A percentile compares a stretch with the other conserved stretches of the same genome.
phyloP scores from a whole-genome alignment of 495 filamentous ascomycete genomes.

The Friedmanniomyces endolithicus region DNA sequence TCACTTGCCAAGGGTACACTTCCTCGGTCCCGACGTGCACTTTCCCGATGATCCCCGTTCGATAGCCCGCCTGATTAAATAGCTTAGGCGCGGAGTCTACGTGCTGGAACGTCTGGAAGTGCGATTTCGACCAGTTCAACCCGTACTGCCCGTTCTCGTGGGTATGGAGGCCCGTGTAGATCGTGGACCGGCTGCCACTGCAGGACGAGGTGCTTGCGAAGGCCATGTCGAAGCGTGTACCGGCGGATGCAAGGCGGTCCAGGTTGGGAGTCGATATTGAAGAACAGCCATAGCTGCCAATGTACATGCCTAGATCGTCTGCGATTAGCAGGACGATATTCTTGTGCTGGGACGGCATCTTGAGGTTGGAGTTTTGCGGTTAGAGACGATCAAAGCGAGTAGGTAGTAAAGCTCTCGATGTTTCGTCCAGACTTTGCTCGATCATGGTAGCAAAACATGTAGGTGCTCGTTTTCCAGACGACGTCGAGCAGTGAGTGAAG shows the following conservation, averaged over 20 bases:
- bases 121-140: conserved; percentile 21
- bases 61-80: conserved; percentile 29
- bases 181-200: conserved; percentile 33
- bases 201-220: conserved; percentile 39
- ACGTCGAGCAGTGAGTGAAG: too few relatives aligned
- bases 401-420: too few relatives aligned
- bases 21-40: conserved; percentile 34
- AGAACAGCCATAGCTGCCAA: conserved; percentile 32
- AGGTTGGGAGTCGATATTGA: conserved; percentile 31
- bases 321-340: conserved; percentile 35
- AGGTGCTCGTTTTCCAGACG: too few relatives aligned
- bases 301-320: conserved; percentile 32
- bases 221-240: conserved; percentile 30
- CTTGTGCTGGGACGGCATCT: conserved; percentile 3
- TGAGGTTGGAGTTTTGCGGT: too few relatives aligned
- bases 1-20: conserved; percentile 35
- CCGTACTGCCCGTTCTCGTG: conserved; percentile 40
- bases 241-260: conserved; percentile 29
- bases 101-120: conserved; percentile 35
- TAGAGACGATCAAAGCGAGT: too few relatives aligned
- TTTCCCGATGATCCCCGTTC: conserved; percentile 37
- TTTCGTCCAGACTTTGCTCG: too few relatives aligned
- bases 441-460: too few relatives aligned
- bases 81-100: conserved; percentile 33
- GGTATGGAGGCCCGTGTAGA: conserved; percentile 38